Conservation (phyloP, 2,329 filamentous ascomycete species). For the Thelonectria blattea region DNA sequence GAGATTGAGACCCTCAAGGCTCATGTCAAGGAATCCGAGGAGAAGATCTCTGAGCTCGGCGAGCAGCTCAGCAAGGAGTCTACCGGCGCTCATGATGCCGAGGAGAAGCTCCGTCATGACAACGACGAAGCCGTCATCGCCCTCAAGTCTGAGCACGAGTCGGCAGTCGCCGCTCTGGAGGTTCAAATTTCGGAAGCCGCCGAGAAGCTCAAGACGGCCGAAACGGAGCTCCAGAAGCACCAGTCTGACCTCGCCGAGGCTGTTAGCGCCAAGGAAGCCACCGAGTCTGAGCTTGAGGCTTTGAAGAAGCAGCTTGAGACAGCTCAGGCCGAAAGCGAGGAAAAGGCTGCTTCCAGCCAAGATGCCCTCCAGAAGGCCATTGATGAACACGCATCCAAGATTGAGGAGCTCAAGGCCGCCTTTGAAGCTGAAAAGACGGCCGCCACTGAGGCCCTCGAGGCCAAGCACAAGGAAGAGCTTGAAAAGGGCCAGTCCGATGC, state of each 20-base stretch:
- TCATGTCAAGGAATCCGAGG: conserved; percentile 61
- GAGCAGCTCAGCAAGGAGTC: conserved; percentile 55
- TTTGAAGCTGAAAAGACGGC: conserved; percentile 58
- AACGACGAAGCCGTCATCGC: conserved; percentile 53
- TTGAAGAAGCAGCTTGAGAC: conserved; percentile 59
- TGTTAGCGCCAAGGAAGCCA: conserved; percentile 55
- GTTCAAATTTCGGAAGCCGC: conserved; percentile 54
- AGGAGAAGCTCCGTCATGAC: conserved; percentile 50
- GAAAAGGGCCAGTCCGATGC: conserved; percentile 53
- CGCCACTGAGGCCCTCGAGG: conserved; percentile 55
- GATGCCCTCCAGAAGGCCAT: conserved; percentile 45
- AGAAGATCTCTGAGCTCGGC: conserved; percentile 60
- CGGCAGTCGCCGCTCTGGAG: conserved; percentile 55
- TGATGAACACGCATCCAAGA: conserved; percentile 55
- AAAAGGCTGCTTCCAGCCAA: conserved; percentile 44
- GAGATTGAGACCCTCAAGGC: conserved; percentile 63
- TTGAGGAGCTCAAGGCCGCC: conserved; percentile 57
- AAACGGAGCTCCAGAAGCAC: conserved; percentile 57
- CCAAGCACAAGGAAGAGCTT: conserved; percentile 59
- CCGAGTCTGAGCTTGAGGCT: conserved; percentile 54
- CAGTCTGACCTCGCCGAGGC: conserved; percentile 56
- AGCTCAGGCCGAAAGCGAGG: conserved; percentile 42
- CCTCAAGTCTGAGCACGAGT: conserved; percentile 57
- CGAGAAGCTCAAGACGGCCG: conserved; percentile 57
- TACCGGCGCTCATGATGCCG: conserved; percentile 44